These are phyloP conservation scores for Diaporthe ampelina DNA, from an alignment of 2,329 filamentous ascomycete species.

Conservation along the genomic window DNA sequence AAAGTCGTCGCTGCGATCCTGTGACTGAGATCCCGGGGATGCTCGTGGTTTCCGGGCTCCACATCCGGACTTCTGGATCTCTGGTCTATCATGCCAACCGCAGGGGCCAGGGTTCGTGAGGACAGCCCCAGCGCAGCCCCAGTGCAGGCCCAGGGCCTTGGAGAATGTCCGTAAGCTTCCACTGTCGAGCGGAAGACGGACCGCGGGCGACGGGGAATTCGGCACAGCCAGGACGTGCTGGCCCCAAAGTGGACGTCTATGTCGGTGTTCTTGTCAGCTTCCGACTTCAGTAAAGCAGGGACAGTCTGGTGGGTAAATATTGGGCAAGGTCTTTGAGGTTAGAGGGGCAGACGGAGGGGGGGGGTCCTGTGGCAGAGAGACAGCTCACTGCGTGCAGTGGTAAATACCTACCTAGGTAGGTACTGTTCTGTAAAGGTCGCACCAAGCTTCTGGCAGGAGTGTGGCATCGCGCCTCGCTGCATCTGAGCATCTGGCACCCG, in stretches of 20 bases:
- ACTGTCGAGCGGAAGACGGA: background rate
- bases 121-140: slow-evolving; percentile 5
- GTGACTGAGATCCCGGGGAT: slow-evolving; percentile 25
- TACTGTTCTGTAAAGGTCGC: background rate
- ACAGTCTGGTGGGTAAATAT: background rate
- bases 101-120: slow-evolving; percentile 28
- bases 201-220: background rate
- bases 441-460: slow-evolving; percentile 31
- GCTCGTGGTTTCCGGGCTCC: slow-evolving; percentile 25
- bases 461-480: slow-evolving; percentile 28
- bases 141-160: slow-evolving; percentile 1
- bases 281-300: background rate
- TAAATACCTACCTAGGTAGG: no score
- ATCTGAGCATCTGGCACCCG: slow-evolving; percentile 28
- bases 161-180: slow-evolving; percentile 1
- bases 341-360: no score
- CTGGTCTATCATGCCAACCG: slow-evolving; percentile 9
- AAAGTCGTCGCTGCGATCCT: slow-evolving; percentile 13
- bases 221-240: background rate
- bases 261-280: slow-evolving; percentile 7
- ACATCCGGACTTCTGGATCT: slow-evolving; percentile 31
- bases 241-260: background rate
- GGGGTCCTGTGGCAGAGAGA: background rate
- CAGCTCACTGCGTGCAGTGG: background rate
- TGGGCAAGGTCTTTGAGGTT: background rate